Conservation (phyloP, 805 yeast species). For the Sugiyamaella lignohabitans region DNA sequence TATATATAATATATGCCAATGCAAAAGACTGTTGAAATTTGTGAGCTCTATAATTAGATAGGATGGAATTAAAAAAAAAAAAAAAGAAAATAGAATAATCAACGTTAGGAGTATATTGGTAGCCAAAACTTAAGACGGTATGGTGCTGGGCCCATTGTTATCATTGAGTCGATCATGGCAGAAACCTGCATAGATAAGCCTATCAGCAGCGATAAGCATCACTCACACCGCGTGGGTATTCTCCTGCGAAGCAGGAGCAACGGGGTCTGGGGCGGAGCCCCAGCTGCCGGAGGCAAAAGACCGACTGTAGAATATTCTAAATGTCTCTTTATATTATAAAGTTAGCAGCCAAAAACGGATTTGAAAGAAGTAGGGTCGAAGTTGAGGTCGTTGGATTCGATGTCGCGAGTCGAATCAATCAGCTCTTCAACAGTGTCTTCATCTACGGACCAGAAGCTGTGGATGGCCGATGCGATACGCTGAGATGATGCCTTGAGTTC, state of each 20-base stretch:
- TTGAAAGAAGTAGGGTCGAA: neutral
- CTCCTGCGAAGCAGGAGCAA: neutral
- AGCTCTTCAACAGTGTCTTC: slow-evolving; percentile 10
- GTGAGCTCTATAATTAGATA: too few species aligned
- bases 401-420: neutral
- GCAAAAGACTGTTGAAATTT: too few species aligned
- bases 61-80: too few species aligned
- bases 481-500: slow-evolving; percentile 9
- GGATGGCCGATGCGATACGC: slow-evolving; percentile 15
- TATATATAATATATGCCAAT: too few species aligned
- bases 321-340: neutral
- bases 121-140: too few species aligned
- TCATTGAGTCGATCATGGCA: too few species aligned
- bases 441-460: slow-evolving; percentile 12
- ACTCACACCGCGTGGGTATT: too few species aligned
- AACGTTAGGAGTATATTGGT: too few species aligned
- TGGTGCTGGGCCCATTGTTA: too few species aligned
- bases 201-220: too few species aligned
- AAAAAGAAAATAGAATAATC: too few species aligned
- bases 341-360: neutral
- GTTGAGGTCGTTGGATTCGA: neutral
- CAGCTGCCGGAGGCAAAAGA: neutral
- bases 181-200: too few species aligned
- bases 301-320: neutral
- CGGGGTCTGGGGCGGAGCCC: neutral